These are phyloP conservation scores for Epichloe coenophiala DNA, from an alignment of 2,329 filamentous ascomycete species.

Conservation along the genomic window DNA sequence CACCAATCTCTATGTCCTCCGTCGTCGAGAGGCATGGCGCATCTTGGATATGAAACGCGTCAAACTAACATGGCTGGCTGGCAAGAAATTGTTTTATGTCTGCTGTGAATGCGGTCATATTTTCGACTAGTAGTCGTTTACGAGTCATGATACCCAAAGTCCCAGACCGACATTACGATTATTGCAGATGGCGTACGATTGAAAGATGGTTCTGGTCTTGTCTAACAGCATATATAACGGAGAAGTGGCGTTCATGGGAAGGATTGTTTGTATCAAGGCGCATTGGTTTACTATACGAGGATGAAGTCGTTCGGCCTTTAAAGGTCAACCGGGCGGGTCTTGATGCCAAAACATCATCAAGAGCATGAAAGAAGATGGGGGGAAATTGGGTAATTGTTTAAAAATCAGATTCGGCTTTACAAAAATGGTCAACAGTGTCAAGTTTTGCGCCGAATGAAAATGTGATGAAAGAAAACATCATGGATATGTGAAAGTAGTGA, in stretches of 20 bases:
- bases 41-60: neutral
- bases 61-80: slow-evolving; percentile 6
- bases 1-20: neutral
- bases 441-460: neutral
- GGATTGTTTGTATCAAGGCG: neutral
- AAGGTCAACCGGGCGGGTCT: neutral
- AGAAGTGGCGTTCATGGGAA: neutral
- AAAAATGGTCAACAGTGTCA: neutral
- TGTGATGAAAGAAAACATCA: neutral
- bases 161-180: neutral
- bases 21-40: neutral
- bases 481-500: neutral
- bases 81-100: slow-evolving; percentile 80
- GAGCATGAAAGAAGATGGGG: neutral
- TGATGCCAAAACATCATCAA: neutral
- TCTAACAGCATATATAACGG: neutral
- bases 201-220: neutral
- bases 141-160: slow-evolving; percentile 4
- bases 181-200: neutral
- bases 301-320: neutral
- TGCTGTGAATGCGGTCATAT: slow-evolving; percentile 91
- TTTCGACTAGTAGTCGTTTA: slow-evolving; percentile 38
- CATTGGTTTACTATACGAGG: neutral
- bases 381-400: neutral
- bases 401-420: neutral